These are phyloP conservation scores for Akanthomyces uredinophilus DNA, from an alignment of 2,329 filamentous ascomycete genomes.

Conservation along the genomic window DNA sequence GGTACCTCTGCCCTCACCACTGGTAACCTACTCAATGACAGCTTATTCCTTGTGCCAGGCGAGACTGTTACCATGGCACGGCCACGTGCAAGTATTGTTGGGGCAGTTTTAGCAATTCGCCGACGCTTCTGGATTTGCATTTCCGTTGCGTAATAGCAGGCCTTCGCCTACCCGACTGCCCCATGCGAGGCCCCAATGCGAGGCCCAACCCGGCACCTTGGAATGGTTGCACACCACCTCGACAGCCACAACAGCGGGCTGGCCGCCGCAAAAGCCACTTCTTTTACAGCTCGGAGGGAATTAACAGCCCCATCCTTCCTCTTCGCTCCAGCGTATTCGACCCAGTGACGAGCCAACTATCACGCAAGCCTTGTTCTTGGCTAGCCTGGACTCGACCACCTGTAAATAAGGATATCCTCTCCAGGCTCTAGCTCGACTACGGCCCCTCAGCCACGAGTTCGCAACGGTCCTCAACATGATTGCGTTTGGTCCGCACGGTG, in stretches of 20 bases:
- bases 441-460: not conserved
- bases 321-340: not conserved
- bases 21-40: not conserved
- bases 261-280: slow-evolving; percentile 5
- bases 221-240: slow-evolving; percentile 4
- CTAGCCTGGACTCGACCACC: not conserved
- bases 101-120: not conserved
- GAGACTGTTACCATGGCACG: not conserved
- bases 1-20: not conserved
- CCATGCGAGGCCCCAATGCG: not conserved
- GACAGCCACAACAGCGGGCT: slow-evolving; percentile 2
- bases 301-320: not conserved
- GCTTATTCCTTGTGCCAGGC: not conserved
- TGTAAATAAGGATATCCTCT: too few species aligned
- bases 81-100: too few species aligned
- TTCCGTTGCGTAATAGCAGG: slow-evolving; percentile 7
- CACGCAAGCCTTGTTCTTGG: not conserved
- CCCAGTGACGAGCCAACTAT: not conserved
- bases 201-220: slow-evolving; percentile 5
- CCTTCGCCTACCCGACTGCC: not conserved
- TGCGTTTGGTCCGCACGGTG: not conserved
- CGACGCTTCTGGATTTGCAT: not conserved
- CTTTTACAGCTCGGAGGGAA: slow-evolving; percentile 2
- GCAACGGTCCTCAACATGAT: not conserved
- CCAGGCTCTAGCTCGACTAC: not conserved